Evolutionary conservation across 2,329 filamentous ascomycete species (phyloP).

Genomic region (Penicillium sp.): DNA sequence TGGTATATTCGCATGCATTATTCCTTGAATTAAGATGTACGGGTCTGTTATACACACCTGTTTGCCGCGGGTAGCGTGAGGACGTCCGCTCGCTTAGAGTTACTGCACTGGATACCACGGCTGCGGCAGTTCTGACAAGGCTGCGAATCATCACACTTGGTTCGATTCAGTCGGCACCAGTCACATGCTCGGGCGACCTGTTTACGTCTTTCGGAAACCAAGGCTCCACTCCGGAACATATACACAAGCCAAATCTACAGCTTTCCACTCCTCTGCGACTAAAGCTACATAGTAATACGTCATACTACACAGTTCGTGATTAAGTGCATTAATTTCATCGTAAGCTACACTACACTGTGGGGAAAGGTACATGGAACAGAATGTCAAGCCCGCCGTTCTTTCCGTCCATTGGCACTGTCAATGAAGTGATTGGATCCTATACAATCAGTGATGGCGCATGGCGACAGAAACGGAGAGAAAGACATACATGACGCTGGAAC

Average conservation of each 20-base stretch:
- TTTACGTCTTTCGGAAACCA: slow-evolving; percentile 10
- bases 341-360: slow-evolving; percentile 22
- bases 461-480: slow-evolving; percentile 4
- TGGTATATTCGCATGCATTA: background rate
- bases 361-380: slow-evolving; percentile 2
- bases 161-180: slow-evolving; percentile 28
- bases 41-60: background rate
- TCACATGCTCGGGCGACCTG: slow-evolving; percentile 29
- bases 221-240: background rate
- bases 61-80: slow-evolving; percentile 2
- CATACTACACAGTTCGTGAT: slow-evolving; percentile 3
- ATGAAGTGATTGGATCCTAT: background rate
- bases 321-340: slow-evolving; percentile 17
- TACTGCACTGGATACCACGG: slow-evolving; percentile 21
- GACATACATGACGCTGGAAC: slow-evolving; percentile 18
- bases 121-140: slow-evolving; percentile 27
- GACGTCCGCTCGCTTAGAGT: slow-evolving; percentile 4
- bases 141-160: slow-evolving; percentile 27
- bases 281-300: no score
- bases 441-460: slow-evolving; percentile 3
- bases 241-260: background rate
- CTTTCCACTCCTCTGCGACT: background rate
- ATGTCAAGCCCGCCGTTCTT: slow-evolving; percentile 1
- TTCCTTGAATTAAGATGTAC: background rate
- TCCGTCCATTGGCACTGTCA: background rate